These are phyloP conservation scores for Coleophoma eucalyptorum DNA, from an alignment of 2,329 filamentous ascomycete species.

Conservation along the genomic window DNA sequence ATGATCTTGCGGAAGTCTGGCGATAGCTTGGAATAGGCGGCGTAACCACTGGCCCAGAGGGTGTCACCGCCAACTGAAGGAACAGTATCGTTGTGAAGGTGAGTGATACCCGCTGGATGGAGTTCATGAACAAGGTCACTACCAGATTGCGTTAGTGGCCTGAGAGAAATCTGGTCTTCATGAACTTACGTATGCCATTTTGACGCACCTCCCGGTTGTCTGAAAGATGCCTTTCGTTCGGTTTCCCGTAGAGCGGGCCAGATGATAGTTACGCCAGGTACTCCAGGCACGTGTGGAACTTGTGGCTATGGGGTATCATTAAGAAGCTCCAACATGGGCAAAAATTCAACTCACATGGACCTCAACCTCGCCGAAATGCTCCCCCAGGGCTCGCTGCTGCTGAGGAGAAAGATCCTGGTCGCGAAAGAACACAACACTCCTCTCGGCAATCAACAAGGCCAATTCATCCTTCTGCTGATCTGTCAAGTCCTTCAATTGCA, in stretches of 20 bases:
- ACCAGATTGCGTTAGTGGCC: slow-evolving; percentile 4
- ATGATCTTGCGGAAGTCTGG: slow-evolving; percentile 68
- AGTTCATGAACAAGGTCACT: slow-evolving; percentile 65
- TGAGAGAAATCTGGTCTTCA: not conserved
- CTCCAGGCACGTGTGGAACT: slow-evolving; percentile 65
- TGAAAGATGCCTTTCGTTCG: slow-evolving; percentile 57
- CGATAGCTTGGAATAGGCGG: slow-evolving; percentile 70
- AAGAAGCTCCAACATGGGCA: not conserved
- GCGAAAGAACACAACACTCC: slow-evolving; percentile 33
- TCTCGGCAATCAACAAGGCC: slow-evolving; percentile 36
- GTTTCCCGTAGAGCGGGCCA: slow-evolving; percentile 67
- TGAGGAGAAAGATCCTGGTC: slow-evolving; percentile 50
- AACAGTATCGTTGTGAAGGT: slow-evolving; percentile 66
- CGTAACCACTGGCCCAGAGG: slow-evolving; percentile 68
- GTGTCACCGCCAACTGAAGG: slow-evolving; percentile 60
- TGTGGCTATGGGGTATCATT: slow-evolving; percentile 49
- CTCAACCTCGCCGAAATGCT: slow-evolving; percentile 62
- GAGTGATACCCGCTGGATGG: slow-evolving; percentile 67
- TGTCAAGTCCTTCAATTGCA: slow-evolving; percentile 34
- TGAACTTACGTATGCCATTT: slow-evolving; percentile 55
- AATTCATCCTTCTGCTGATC: slow-evolving; percentile 37
- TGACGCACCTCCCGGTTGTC: slow-evolving; percentile 63
- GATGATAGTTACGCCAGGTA: slow-evolving; percentile 61
- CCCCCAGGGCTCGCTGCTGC: slow-evolving; percentile 58
- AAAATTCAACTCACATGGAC: slow-evolving; percentile 51